Evolutionary conservation across 2,329 filamentous ascomycete species (phyloP).

Genomic region (Neofusicoccum ribis): DNA sequence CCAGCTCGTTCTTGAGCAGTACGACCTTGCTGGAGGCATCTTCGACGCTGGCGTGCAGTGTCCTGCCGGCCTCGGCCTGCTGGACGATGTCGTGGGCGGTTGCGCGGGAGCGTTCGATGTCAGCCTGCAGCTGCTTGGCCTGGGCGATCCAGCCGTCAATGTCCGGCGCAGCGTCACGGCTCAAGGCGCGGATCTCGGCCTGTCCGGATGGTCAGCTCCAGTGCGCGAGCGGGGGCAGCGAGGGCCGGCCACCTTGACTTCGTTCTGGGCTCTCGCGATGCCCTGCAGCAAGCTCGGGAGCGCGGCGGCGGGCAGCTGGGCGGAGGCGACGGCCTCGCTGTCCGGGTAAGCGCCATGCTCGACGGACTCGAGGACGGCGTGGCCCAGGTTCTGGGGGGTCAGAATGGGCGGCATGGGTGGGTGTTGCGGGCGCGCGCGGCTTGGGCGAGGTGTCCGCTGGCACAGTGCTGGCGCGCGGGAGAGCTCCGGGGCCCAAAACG

Average conservation of each 20-base stretch:
- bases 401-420: constrained; percentile 25
- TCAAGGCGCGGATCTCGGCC: constrained; percentile 73
- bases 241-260: constrained; percentile 50
- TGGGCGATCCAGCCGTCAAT: constrained; percentile 85
- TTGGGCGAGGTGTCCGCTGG: background rate
- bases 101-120: constrained; percentile 77
- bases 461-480: background rate
- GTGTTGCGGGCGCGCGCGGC: background rate
- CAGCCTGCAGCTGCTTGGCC: constrained; percentile 79
- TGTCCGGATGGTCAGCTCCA: constrained; percentile 37
- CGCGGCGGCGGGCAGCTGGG: constrained; percentile 50
- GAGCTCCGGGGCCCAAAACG: constrained; percentile 13
- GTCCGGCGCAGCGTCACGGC: constrained; percentile 73
- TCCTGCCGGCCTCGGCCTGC: constrained; percentile 69
- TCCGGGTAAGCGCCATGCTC: constrained; percentile 58
- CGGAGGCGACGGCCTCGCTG: constrained; percentile 55
- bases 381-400: constrained; percentile 48
- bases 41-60: constrained; percentile 64
- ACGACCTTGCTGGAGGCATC: constrained; percentile 57
- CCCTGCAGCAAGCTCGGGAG: constrained; percentile 53
- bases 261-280: constrained; percentile 53
- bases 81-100: constrained; percentile 80
- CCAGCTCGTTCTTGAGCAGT: constrained; percentile 59
- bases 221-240: background rate
- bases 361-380: constrained; percentile 66